Evolutionary conservation across 495 filamentous ascomycete species (phyloP), one percentile per base, ranked within the genome.

Genomic region (Neurospora sp.): DNA sequence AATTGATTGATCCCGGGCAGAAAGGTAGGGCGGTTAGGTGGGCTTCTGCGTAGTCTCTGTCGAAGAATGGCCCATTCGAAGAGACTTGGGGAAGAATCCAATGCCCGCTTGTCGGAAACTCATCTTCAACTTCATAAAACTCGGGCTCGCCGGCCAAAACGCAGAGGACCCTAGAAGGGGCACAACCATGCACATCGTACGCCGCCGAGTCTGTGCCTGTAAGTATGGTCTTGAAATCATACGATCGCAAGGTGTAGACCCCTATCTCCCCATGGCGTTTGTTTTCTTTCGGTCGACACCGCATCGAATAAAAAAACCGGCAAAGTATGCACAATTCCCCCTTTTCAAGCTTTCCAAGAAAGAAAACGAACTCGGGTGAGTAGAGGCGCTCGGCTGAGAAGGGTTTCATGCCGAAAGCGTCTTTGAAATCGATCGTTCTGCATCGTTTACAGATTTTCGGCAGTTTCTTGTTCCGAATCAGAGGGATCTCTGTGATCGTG

Each of bases 221-320:
- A 18, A 5, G 0, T 2, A 0, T 2, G 1, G 14, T 42, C 14
- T 2, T 16, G 4, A 42, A 0, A 0, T 7, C 0, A 4, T 5
- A 3, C 16, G 16, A 18, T 18, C 4, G 41, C 41, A 42, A 42
- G 41, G 14, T 3, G 40, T 45, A 45, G 18, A 8, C 42, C 42
- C 18, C 42, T 20, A 1, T 8, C 6, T 8, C 18, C 18, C 7
- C 18, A 7, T 7, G 18, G 42, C 0, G 0, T 45, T 8, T 0
- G 35, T 37, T 1, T 37, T 37, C 6, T 5, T 37, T 6, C 35
- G 35, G 4, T 37, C 7, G 42, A 0, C 18, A 8, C 18, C 42
- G 42, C n/a, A 47, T 47, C 1, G n/a, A 47, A 10, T 47, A 47
- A n/a, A 22, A 47, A 22, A 47, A 47, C 8, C n/a, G 44, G 20